Evolutionary conservation across 139 green algal genomes (phyloP).

Genomic region (Chlorella sorokiniana): DNA sequence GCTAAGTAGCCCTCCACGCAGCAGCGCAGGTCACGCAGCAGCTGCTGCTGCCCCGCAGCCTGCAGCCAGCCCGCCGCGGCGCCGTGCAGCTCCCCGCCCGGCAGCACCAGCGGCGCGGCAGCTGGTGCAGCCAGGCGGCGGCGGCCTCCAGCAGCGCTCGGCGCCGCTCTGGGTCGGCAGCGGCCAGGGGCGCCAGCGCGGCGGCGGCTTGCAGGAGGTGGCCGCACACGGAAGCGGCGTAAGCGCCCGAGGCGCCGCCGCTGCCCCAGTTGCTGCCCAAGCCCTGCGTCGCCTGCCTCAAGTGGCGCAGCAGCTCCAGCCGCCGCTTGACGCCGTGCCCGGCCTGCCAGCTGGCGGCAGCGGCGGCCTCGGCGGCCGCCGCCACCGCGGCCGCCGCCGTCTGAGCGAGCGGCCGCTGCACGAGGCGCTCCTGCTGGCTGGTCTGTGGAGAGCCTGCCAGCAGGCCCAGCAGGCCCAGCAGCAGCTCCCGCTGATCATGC

Average conservation of each 20-base stretch:
- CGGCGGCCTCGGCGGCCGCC: neutral
- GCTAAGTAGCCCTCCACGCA: neutral
- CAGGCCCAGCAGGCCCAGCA: neutral
- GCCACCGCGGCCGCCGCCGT: neutral
- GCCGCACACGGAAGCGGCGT: neutral
- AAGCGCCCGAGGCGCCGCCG: neutral
- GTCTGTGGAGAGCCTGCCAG: neutral
- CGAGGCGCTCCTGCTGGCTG: neutral
- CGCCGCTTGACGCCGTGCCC: neutral
- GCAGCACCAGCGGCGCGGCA: slow-evolving; percentile 19
- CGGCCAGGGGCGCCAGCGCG: neutral
- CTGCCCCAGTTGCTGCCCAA: neutral
- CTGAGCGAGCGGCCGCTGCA: slow-evolving; percentile 5
- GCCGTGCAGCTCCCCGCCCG: neutral
- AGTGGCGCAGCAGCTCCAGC: neutral
- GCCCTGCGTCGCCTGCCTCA: neutral
- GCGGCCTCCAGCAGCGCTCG: neutral
- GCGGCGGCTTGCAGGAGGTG: slow-evolving; percentile 2
- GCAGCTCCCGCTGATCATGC: slow-evolving; percentile 1
- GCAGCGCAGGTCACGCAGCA: neutral
- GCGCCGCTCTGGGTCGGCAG: neutral
- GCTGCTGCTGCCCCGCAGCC: neutral
- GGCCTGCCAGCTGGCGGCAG: neutral
- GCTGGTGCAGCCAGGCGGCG: slow-evolving; percentile 9
- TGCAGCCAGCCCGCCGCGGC: neutral